Conservation (phyloP, 2,329 filamentous ascomycete genomes). For the Aureobasidium sp. region DNA sequence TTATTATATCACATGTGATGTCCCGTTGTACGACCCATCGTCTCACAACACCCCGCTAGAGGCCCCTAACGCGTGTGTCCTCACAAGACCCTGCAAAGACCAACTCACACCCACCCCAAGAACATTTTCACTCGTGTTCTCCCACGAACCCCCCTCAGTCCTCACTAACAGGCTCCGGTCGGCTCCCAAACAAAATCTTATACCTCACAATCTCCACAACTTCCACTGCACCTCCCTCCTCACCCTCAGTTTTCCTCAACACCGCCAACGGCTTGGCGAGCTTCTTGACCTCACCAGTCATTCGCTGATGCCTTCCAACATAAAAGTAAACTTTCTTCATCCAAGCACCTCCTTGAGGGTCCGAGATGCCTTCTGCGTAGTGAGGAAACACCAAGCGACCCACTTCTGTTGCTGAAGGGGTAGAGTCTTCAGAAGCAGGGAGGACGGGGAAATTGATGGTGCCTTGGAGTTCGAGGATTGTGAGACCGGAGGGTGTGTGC, state of each 20-base stretch:
- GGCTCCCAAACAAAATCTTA: conserved; percentile 74
- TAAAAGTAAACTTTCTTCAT: conserved; percentile 87
- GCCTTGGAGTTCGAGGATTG: conserved; percentile 86
- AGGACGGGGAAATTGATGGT: conserved; percentile 65
- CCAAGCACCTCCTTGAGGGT: conserved; percentile 57
- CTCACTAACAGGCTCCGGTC: conserved; percentile 70
- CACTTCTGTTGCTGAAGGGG: conserved; percentile 42
- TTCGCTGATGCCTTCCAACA: conserved; percentile 77
- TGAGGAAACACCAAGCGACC: conserved; percentile 73
- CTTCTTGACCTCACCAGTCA: conserved; percentile 87
- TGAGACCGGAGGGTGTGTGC: conserved; percentile 81
- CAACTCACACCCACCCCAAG: background rate
- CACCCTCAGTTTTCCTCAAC: conserved; percentile 44
- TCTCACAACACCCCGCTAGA: background rate
- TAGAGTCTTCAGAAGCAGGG: conserved; percentile 19
- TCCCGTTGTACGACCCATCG: background rate
- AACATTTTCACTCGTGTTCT: background rate
- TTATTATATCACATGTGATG: background rate
- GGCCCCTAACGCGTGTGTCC: background rate
- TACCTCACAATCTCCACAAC: conserved; percentile 80
- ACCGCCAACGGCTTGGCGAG: conserved; percentile 69
- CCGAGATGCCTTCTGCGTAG: conserved; percentile 48
- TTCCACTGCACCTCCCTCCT: conserved; percentile 53
- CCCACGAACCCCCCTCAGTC: background rate
- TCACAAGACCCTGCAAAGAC: background rate